A percentile compares a stretch with the other conserved stretches of the same genome.
Evolutionary conservation across 768 basidiomycete genomes (phyloP).

Genomic region (Pleurotus citrinopileatus): DNA sequence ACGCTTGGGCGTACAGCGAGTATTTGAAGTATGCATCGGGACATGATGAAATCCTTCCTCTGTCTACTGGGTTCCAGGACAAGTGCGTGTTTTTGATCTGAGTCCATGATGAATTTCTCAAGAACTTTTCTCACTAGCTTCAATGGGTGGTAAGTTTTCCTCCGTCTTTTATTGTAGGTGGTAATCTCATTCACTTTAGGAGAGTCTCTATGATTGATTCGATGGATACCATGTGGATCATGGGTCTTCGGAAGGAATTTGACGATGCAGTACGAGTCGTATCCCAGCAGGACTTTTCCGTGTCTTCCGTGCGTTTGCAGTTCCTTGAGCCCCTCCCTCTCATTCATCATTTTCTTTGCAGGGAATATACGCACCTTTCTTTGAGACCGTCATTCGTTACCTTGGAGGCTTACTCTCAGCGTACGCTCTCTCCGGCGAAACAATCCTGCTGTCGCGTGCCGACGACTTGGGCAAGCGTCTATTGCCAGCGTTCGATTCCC

Average conservation of each 20-base stretch:
- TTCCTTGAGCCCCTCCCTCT: no score
- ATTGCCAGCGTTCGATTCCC: slow-evolving; percentile 61
- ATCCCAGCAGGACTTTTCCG: slow-evolving; percentile 39
- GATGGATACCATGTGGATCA: slow-evolving; percentile 78
- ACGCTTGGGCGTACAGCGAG: slow-evolving; percentile 7
- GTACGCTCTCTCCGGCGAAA: slow-evolving; percentile 67
- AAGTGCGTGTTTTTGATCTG: neutral
- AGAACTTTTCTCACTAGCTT: slow-evolving; percentile 22
- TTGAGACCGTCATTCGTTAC: slow-evolving; percentile 75
- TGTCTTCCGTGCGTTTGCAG: slow-evolving; percentile 27
- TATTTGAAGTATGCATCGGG: slow-evolving; percentile 60
- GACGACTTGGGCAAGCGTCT: slow-evolving; percentile 65
- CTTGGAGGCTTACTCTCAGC: slow-evolving; percentile 78
- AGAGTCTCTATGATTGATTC: slow-evolving; percentile 69
- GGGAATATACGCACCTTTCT: slow-evolving; percentile 46
- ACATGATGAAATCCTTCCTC: slow-evolving; percentile 59
- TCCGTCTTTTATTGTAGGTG: neutral
- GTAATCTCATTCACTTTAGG: slow-evolving; percentile 25
- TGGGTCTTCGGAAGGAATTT: slow-evolving; percentile 74
- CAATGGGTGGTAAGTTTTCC: slow-evolving; percentile 38
- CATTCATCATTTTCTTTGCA: slow-evolving; percentile 15
- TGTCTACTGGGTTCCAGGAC: slow-evolving; percentile 25
- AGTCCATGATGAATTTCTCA: neutral
- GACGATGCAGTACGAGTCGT: slow-evolving; percentile 50
- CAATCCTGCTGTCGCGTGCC: slow-evolving; percentile 56